phyloP scores from a whole-genome alignment of 768 basidiomycete species.

The Tricholoma flavovirens region DNA sequence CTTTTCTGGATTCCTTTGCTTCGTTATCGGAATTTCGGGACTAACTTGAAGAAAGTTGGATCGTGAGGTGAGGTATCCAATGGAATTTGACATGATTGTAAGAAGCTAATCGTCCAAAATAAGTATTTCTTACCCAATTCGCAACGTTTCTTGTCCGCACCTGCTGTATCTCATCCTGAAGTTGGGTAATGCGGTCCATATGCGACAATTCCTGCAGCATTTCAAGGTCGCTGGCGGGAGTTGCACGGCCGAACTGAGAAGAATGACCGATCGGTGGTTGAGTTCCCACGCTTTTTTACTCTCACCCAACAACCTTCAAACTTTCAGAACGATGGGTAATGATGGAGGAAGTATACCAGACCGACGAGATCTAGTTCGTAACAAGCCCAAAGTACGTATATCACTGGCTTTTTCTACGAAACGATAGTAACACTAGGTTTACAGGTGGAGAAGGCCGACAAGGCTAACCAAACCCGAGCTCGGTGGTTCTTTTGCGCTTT shows the following conservation, averaged over 20 bases:
- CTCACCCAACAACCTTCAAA: background rate
- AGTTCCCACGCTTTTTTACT: constrained; percentile 1
- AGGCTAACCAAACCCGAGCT: constrained; percentile 81
- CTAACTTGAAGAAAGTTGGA: constrained; percentile 77
- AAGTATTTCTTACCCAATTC: background rate
- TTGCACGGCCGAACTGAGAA: background rate
- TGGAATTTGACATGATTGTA: constrained; percentile 79
- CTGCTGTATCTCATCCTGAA: constrained; percentile 92
- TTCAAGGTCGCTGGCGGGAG: constrained; percentile 24
- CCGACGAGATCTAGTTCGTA: constrained; percentile 71
- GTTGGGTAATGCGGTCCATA: constrained; percentile 95
- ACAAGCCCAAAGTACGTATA: constrained; percentile 55
- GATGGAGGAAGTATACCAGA: constrained; percentile 88
- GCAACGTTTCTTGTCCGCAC: constrained; percentile 32
- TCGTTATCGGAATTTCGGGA: constrained; percentile 77
- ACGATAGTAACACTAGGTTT: background rate
- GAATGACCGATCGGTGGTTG: background rate
- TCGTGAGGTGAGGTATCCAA: constrained; percentile 73
- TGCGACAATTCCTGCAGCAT: constrained; percentile 91
- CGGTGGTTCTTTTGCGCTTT: constrained; percentile 92
- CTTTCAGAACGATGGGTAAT: constrained; percentile 58
- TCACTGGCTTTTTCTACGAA: background rate
- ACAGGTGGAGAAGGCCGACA: constrained; percentile 84
- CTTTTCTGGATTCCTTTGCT: constrained; percentile 66
- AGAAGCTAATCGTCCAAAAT: constrained; percentile 49